Conservation (phyloP, 2,329 filamentous ascomycete genomes). For the Drechslerella dactyloides region DNA sequence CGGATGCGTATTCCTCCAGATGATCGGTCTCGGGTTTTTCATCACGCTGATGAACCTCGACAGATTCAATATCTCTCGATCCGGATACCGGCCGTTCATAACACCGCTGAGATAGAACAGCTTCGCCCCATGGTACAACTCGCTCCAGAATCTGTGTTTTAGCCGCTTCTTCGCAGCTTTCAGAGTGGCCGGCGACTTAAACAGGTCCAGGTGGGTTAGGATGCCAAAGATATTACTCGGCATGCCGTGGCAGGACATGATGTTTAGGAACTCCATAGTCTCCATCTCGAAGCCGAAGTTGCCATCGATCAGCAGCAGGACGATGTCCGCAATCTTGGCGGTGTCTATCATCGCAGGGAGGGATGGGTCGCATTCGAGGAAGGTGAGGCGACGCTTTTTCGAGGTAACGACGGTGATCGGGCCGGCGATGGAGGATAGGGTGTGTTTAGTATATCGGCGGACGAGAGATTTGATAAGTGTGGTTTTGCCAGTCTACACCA, state of each 20-base stretch:
- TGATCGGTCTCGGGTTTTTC: slow-evolving; percentile 96
- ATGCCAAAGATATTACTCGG: slow-evolving; percentile 98
- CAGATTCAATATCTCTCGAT: slow-evolving; percentile 93
- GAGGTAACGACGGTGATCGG: slow-evolving; percentile 96
- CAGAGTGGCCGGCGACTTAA: slow-evolving; percentile 88
- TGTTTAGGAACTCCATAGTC: slow-evolving; percentile 98
- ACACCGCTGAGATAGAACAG: slow-evolving; percentile 96
- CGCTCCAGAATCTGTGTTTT: slow-evolving; percentile 95
- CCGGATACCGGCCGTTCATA: slow-evolving; percentile 93
- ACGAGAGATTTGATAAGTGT: slow-evolving; percentile 94
- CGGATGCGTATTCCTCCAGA: slow-evolving; percentile 96
- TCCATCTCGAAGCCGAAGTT: slow-evolving; percentile 99
- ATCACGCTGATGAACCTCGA: slow-evolving; percentile 96
- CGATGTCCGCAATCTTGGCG: slow-evolving; percentile 95
- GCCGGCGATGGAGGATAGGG: slow-evolving; percentile 83
- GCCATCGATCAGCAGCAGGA: slow-evolving; percentile 96
- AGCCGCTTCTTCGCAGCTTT: slow-evolving; percentile 94
- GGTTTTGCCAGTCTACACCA: slow-evolving; percentile 74
- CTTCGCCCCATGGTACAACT: slow-evolving; percentile 95
- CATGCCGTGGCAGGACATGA: slow-evolving; percentile 93
- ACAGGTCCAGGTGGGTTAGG: slow-evolving; percentile 92
- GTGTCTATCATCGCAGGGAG: slow-evolving; percentile 96
- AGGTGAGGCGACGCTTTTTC: slow-evolving; percentile 91
- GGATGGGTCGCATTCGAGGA: slow-evolving; percentile 96
- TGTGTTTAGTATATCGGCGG: slow-evolving; percentile 93